A percentile compares a stretch with the other conserved stretches of the same genome.
phyloP scores from a whole-genome alignment of 345 rosid genomes.

The thale cress (Arabidopsis thaliana) region TAIR10.1 NC_003074.8:2465001-2465500 shows the following conservation, averaged over 20 bases:
- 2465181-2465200: constrained; percentile 27
- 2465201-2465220: not conserved
- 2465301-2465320: not conserved
- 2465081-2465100: too few relatives aligned
- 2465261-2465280: not conserved
- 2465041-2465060: too few relatives aligned
- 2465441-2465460: constrained; percentile 54
- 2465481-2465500: not conserved
- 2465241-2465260: not conserved
- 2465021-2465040: too few relatives aligned
- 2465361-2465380: not conserved
- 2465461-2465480: constrained; percentile 75
- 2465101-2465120: too few relatives aligned
- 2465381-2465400: constrained; percentile 12
- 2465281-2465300: not conserved
- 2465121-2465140: too few relatives aligned
- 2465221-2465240: not conserved
- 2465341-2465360: constrained; percentile 18
- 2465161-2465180: not conserved
- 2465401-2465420: constrained; percentile 7
- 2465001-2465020: not conserved
- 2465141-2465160: too few relatives aligned
- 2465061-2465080: too few relatives aligned
- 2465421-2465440: constrained; percentile 18
- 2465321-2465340: not conserved